These are phyloP conservation scores for Naematelia aurantialba DNA, from an alignment of 768 basidiomycete genomes.

Conservation along the genomic window DNA sequence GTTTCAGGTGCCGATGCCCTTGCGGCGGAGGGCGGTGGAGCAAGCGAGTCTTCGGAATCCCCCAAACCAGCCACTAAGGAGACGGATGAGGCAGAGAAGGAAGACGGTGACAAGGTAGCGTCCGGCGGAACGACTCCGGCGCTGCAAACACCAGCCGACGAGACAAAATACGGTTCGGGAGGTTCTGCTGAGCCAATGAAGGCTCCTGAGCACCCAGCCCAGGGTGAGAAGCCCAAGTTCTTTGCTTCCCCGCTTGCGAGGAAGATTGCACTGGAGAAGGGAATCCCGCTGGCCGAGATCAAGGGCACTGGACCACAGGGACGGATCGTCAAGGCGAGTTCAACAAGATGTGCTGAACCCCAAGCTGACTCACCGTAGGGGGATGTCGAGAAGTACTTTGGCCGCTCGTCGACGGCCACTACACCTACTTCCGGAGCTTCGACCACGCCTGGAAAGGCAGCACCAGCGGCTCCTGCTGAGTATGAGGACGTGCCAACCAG, in stretches of 20 bases:
- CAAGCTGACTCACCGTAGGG: slow-evolving; percentile 22
- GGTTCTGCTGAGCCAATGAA: slow-evolving; percentile 32
- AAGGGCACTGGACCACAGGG: slow-evolving; percentile 93
- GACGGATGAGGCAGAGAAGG: slow-evolving; percentile 51
- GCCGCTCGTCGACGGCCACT: slow-evolving; percentile 51
- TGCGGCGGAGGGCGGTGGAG: slow-evolving; percentile 57
- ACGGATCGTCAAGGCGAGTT: slow-evolving; percentile 75
- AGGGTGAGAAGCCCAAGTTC: slow-evolving; percentile 53
- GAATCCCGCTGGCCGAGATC: slow-evolving; percentile 80
- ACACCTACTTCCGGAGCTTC: slow-evolving; percentile 56
- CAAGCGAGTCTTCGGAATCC: slow-evolving; percentile 25
- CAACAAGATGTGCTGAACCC: not conserved
- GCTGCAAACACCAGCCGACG: slow-evolving; percentile 58
- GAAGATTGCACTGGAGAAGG: slow-evolving; percentile 91
- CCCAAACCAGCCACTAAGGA: slow-evolving; percentile 51
- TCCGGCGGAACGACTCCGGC: slow-evolving; percentile 27
- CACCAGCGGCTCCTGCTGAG: slow-evolving; percentile 55
- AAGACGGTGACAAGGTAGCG: slow-evolving; percentile 20
- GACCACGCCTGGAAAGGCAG: slow-evolving; percentile 56
- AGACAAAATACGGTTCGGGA: slow-evolving; percentile 53
- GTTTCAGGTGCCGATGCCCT: slow-evolving; percentile 73
- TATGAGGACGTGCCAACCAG: slow-evolving; percentile 86
- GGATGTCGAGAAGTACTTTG: slow-evolving; percentile 85
- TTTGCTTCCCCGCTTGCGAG: slow-evolving; percentile 95
- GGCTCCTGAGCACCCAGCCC: slow-evolving; percentile 29